Percentiles rank a stretch among this genome's conserved stretches.
These are phyloP conservation scores for Nakazawaea anatomiae DNA, from an alignment of 805 yeast genomes.

Conservation along the genomic window DNA sequence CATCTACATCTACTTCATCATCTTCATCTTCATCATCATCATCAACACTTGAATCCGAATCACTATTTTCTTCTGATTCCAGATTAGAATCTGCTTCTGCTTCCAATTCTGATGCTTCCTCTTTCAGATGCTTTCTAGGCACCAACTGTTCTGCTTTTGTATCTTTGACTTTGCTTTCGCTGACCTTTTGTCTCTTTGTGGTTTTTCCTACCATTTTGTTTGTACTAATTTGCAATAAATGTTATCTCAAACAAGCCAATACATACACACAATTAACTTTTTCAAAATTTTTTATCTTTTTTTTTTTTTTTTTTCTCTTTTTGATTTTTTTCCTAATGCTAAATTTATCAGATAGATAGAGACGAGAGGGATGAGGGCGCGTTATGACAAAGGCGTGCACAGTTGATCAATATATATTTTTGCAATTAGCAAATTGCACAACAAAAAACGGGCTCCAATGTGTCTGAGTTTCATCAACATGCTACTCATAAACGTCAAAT, in stretches of 20 bases:
- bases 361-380: too few species aligned
- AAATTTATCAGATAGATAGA: too few species aligned
- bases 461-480: too few species aligned
- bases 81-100: conserved; percentile 19
- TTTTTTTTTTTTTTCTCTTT: too few species aligned
- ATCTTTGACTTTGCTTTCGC: not conserved
- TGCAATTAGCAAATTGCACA: too few species aligned
- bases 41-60: not conserved
- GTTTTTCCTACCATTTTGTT: not conserved
- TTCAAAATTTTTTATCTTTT: too few species aligned
- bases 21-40: conserved; percentile 23
- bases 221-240: too few species aligned
- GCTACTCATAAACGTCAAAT: too few species aligned
- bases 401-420: too few species aligned
- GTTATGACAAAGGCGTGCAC: too few species aligned
- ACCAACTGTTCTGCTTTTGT: not conserved
- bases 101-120: conserved; percentile 9
- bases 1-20: conserved; percentile 14
- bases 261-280: not conserved
- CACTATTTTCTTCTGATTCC: conserved; percentile 9
- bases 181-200: conserved; percentile 1
- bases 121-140: not conserved
- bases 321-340: too few species aligned
- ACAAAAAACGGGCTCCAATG: too few species aligned
- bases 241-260: not conserved